Conservation (phyloP, 2,329 filamentous ascomycete species). For the Nemania serpens region DNA sequence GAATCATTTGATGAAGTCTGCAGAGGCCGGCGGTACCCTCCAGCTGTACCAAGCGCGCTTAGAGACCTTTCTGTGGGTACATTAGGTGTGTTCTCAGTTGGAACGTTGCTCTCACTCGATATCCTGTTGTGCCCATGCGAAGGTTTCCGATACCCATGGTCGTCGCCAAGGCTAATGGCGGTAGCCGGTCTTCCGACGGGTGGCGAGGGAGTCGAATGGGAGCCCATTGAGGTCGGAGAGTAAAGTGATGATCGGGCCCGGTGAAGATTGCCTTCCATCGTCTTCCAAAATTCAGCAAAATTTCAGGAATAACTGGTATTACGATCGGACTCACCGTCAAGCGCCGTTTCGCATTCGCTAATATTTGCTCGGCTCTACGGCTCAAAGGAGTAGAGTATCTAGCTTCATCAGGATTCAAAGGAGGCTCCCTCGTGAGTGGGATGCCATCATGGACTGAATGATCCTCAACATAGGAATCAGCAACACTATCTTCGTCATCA, state of each 20-base stretch:
- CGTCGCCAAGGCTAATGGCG: constrained; percentile 42
- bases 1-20: constrained; percentile 34
- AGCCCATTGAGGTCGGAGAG: constrained; percentile 47
- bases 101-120: constrained; percentile 64
- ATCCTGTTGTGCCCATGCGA: constrained; percentile 61
- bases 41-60: constrained; percentile 65
- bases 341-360: constrained; percentile 89
- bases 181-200: constrained; percentile 49
- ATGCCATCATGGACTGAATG: constrained; percentile 42
- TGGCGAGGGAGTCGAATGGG: constrained; percentile 59
- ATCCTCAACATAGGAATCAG: constrained; percentile 59
- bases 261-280: constrained; percentile 90
- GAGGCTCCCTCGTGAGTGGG: constrained; percentile 33
- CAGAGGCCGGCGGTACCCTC: constrained; percentile 59
- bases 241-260: constrained; percentile 74
- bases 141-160: constrained; percentile 32
- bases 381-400: constrained; percentile 77
- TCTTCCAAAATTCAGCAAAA: constrained; percentile 56
- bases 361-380: constrained; percentile 83
- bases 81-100: constrained; percentile 47
- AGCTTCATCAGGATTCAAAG: constrained; percentile 54
- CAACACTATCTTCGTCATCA: constrained; percentile 67
- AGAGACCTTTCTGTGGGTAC: constrained; percentile 61
- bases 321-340: constrained; percentile 69
- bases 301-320: background rate